These are phyloP conservation scores for Penicillium maclennaniae DNA, from an alignment of 495 filamentous ascomycete species.

Conservation along the genomic window DNA sequence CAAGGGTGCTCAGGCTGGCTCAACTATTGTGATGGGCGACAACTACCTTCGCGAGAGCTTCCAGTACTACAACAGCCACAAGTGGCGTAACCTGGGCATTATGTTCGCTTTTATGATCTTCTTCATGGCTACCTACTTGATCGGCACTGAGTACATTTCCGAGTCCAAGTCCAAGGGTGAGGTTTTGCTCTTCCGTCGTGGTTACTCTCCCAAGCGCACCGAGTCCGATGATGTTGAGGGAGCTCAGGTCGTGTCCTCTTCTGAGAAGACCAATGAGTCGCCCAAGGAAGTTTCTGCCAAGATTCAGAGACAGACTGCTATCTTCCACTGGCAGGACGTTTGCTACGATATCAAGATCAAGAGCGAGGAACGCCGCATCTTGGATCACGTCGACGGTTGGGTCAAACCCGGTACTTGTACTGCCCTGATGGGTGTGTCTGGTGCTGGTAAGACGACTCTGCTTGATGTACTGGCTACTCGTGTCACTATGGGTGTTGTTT, in stretches of 20 bases:
- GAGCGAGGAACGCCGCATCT: conserved; percentile 53
- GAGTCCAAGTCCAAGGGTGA: conserved; percentile 50
- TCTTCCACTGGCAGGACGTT: conserved; percentile 80
- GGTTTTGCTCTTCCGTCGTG: conserved; percentile 50
- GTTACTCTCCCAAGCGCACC: conserved; percentile 27
- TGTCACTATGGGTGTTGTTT: conserved; percentile 46
- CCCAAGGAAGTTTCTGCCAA: conserved; percentile 28
- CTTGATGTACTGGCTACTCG: conserved; percentile 45
- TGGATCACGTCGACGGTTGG: conserved; percentile 63
- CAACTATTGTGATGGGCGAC: conserved; percentile 42
- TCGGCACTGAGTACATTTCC: conserved; percentile 46
- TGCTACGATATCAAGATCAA: conserved; percentile 68
- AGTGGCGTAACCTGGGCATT: conserved; percentile 71
- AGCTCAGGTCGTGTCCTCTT: conserved; percentile 23
- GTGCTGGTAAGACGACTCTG: conserved; percentile 57
- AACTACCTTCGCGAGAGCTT: conserved; percentile 53
- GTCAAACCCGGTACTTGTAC: conserved; percentile 64
- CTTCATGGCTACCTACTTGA: conserved; percentile 50
- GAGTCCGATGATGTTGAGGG: conserved; percentile 31
- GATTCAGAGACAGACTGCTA: conserved; percentile 58
- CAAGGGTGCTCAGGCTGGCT: conserved; percentile 52
- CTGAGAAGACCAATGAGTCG: conserved; percentile 43
- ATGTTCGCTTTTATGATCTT: conserved; percentile 62
- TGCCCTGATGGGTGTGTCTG: conserved; percentile 58
- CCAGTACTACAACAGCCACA: conserved; percentile 52